Percentiles rank a stretch among this genome's conserved stretches.
Conservation (phyloP, 2,329 filamentous ascomycete genomes). For the Amylocarpus encephaloides region DNA sequence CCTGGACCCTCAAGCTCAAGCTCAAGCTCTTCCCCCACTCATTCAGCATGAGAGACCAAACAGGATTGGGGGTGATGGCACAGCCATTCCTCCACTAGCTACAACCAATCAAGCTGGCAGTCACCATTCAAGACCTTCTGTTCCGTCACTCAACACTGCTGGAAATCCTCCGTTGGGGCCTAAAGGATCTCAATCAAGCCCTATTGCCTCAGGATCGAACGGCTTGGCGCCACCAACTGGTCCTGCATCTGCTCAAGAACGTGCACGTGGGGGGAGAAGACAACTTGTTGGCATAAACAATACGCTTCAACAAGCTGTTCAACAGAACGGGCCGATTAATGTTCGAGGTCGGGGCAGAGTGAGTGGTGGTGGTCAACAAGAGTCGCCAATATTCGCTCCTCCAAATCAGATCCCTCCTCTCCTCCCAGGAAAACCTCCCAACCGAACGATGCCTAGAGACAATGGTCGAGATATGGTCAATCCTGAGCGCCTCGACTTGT, state of each 20-base stretch:
- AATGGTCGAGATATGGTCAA: conserved; percentile 22
- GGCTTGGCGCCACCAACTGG: conserved; percentile 29
- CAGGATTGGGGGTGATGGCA: conserved; percentile 22
- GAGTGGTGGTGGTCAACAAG: conserved; percentile 39
- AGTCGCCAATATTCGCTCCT: conserved; percentile 46
- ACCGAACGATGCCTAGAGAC: conserved; percentile 21
- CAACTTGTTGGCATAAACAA: conserved; percentile 56
- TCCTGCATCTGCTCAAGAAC: conserved; percentile 30
- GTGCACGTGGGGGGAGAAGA: conserved; percentile 33
- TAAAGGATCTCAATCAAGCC: conserved; percentile 26
- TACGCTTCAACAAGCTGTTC: conserved; percentile 46
- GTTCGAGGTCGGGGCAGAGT: conserved; percentile 31
- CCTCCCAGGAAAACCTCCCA: conserved; percentile 39
- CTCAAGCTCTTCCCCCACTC: conserved; percentile 25
- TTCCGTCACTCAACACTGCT: conserved; percentile 25
- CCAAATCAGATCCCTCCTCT: conserved; percentile 52
- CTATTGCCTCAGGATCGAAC: conserved; percentile 21
- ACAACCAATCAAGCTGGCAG: conserved; percentile 28
- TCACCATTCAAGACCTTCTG: conserved; percentile 30
- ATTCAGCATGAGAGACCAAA: conserved; percentile 31
- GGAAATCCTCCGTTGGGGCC: conserved; percentile 28
- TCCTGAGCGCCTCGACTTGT: conserved; percentile 26
- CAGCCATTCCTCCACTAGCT: conserved; percentile 24
- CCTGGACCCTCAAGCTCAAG: conserved; percentile 34
- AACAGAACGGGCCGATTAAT: conserved; percentile 34